Base-by-base conservation (phyloP, 176 grass and related monocot genomes). In the Sorghum bicolor region DNA sequence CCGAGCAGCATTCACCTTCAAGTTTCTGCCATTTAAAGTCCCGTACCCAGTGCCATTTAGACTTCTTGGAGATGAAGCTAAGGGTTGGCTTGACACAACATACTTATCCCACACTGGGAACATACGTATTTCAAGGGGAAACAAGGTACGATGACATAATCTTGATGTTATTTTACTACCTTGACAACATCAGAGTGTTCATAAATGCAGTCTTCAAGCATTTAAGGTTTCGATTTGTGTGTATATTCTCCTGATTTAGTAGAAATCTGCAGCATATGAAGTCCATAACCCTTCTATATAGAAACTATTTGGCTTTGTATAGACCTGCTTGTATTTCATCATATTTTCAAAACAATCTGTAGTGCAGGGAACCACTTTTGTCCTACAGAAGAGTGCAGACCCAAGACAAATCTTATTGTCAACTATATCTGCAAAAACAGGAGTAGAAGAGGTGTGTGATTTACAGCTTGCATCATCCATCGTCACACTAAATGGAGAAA, bases 321-420 rank as follows among this genome's bases (percentile, higher is more conserved):
- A 25, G 22, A 71, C 61, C 55, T 72, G 15, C 60, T 64, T 90
- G 53, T 78, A 70, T 81, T 86, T 90, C 34, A 74, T 79, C 70
- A 43, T 64, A 43, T 87, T 85, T 83, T 80, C 31, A 75, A 93
- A 89, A 91, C 61, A 89, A 89, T 32, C n/a, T 91, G 75, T 98
- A 98, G 96, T 93, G 87, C 93, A 98, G 96, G 96, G 96, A 80
- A 93, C 93, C 34, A 95, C 96, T 82, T 98, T 98, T 89, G 92
- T 97, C 67, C 78, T 97, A 29, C 95, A 97, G 88, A 98, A 95
- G 79, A 87, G 64, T 82, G 85, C 73, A 77, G 96, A 93, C 34
- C 83, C 87, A n/a, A 93, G 93, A 76, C 96, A 98, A 77, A 92
- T 58, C 36, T 87, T 98, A 67, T 22, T 98, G 68, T 92, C 96